Evolutionary conservation across 805 yeast genomes (phyloP), one percentile per base, ranked within the genome.

Genomic region (Candida insectorum): DNA sequence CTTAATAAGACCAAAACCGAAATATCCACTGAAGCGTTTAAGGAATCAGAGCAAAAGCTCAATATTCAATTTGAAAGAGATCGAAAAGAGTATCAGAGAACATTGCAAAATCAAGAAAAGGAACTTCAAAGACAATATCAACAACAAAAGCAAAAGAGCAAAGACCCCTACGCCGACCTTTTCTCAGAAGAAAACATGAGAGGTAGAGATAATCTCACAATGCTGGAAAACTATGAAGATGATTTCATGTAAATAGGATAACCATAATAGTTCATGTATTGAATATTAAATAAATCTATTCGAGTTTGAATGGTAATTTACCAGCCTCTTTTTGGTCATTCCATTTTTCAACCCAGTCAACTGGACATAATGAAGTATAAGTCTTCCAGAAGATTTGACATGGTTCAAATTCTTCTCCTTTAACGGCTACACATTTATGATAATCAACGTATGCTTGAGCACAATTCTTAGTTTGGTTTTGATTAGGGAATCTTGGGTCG

Each of bases 381-480:
- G 97, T 86, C 67, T 78, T 83, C 80, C 78, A 85, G 74, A 93
- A 93, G 53, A 85, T 89, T 69, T 88, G 77, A 70, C 98, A 93
- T 58, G 97, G 97, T 54, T 89, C 95, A 59, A 93, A 93, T 43
- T 89, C 97, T 71, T 91, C 97, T 60, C 98, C 98, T 73, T 91
- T 91, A 49, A 89, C 87, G 56, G 81, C 84, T 61, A 93, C 79
- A 75, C 98, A 93, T 69, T 88, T 89, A 82, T 85, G 93, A 80
- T 91, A 93, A 69, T 93, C 98, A 56, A 93, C 87, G 73, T 91
- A 93, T 52, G 91, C 77, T 73, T 91, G 97, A 81, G 91, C 94
- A 76, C 97, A 93, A 76, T 91, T 96, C 73, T 84, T 88, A 56
- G 97, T 86, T 71, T 91, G 98, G 80, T 91, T 91, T 67, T 81